These are phyloP conservation scores for Rugonectria rugulosa DNA, from an alignment of 2,329 filamentous ascomycete species.

Conservation along the genomic window DNA sequence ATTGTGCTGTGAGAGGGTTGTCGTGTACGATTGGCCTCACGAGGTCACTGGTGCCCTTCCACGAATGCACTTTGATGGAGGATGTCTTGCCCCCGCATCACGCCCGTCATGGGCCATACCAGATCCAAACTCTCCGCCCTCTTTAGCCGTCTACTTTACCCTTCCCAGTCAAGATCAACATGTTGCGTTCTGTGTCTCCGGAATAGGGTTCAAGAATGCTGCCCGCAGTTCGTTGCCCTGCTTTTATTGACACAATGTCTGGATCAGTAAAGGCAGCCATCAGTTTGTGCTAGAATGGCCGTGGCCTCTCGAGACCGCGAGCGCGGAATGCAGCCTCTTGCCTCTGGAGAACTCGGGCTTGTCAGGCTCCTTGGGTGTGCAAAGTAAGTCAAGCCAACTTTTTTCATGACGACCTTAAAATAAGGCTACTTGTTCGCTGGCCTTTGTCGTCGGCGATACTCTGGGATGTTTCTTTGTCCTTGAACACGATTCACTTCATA, in stretches of 20 bases:
- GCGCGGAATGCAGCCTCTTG: background rate
- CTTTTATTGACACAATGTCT: background rate
- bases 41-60: background rate
- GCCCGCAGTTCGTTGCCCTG: background rate
- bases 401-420: no score
- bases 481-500: no score
- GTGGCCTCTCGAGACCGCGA: no score
- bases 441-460: no score
- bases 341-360: background rate
- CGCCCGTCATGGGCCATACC: conserved; percentile 5
- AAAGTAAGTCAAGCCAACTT: no score
- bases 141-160: conserved; percentile 11
- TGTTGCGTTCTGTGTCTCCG: conserved; percentile 12
- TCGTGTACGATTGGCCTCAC: no score
- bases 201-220: conserved; percentile 12
- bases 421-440: no score
- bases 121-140: conserved; percentile 18
- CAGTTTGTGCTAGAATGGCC: no score
- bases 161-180: conserved; percentile 23
- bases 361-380: background rate
- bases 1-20: no score
- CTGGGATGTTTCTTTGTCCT: no score
- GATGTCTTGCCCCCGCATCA: conserved; percentile 17
- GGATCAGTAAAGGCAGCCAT: background rate
- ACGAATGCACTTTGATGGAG: conserved; percentile 1